These are phyloP conservation scores for Leptodontidium sp. DNA, from an alignment of 2,329 filamentous ascomycete genomes.

Conservation along the genomic window DNA sequence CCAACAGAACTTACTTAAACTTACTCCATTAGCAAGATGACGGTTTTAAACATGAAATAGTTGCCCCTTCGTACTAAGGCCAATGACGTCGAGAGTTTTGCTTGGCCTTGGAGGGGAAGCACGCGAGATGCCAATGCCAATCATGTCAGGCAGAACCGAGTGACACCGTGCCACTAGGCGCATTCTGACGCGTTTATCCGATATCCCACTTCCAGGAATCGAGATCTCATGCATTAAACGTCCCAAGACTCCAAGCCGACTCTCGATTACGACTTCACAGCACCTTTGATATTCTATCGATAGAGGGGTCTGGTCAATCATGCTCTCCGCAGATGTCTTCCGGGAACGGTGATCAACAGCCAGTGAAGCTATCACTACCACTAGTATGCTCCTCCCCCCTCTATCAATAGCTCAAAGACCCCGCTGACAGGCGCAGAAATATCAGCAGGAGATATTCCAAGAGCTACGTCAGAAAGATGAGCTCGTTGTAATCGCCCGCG, in stretches of 20 bases:
- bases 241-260: neutral
- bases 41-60: slow-evolving; percentile 8
- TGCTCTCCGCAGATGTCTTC: slow-evolving; percentile 46
- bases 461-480: slow-evolving; percentile 91
- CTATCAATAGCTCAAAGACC: slow-evolving; percentile 8
- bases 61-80: slow-evolving; percentile 20
- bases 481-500: slow-evolving; percentile 88
- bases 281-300: no score
- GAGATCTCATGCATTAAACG: neutral
- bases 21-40: neutral
- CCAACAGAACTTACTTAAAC: neutral
- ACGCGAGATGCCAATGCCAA: neutral
- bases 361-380: slow-evolving; percentile 83
- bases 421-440: slow-evolving; percentile 63
- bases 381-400: slow-evolving; percentile 58
- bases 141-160: neutral
- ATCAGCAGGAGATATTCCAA: slow-evolving; percentile 94
- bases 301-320: slow-evolving; percentile 25
- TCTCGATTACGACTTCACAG: neutral
- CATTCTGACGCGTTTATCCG: slow-evolving; percentile 2
- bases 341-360: slow-evolving; percentile 60
- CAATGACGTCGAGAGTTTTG: slow-evolving; percentile 25
- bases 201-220: slow-evolving; percentile 7
- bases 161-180: neutral
- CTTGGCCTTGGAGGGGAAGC: neutral